Evolutionary conservation across 2,329 filamentous ascomycete genomes (phyloP).

Genomic region (Blumeria graminis): DNA sequence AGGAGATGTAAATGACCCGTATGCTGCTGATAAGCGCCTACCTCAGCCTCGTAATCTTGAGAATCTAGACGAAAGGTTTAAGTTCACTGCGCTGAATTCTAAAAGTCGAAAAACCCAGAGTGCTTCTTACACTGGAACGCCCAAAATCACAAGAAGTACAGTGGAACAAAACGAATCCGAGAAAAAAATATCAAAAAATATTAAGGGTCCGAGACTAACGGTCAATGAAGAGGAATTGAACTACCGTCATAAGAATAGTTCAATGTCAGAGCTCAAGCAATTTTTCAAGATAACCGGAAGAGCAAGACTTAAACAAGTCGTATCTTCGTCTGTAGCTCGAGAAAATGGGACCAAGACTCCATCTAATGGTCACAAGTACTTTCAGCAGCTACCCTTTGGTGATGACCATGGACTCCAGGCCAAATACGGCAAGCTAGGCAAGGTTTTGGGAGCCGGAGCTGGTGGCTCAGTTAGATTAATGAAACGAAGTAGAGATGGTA

Average conservation of each 20-base stretch:
- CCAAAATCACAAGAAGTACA: constrained; percentile 17
- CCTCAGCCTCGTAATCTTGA: constrained; percentile 41
- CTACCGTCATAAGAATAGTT: constrained; percentile 30
- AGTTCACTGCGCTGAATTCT: constrained; percentile 42
- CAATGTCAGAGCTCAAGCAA: constrained; percentile 88
- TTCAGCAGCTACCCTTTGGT: constrained; percentile 59
- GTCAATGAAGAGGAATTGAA: background rate
- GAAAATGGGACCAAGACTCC: background rate
- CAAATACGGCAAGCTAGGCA: constrained; percentile 90
- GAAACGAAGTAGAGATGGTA: constrained; percentile 77
- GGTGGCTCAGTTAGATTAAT: constrained; percentile 85
- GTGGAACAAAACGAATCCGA: constrained; percentile 20
- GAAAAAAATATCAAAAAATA: constrained; percentile 15
- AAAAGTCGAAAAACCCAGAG: constrained; percentile 38
- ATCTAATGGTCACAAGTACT: constrained; percentile 18
- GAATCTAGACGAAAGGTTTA: constrained; percentile 56
- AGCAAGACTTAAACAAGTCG: constrained; percentile 40
- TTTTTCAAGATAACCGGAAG: constrained; percentile 69
- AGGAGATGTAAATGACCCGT: constrained; percentile 64
- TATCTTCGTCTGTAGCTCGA: constrained; percentile 25
- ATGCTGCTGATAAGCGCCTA: constrained; percentile 57
- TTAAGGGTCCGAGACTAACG: constrained; percentile 20
- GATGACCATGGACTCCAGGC: constrained; percentile 78
- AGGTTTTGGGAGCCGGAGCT: constrained; percentile 77
- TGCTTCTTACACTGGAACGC: constrained; percentile 26